These are phyloP conservation scores for Stagonosporopsis tanaceti DNA, from an alignment of 2,329 filamentous ascomycete genomes.

Conservation along the genomic window DNA sequence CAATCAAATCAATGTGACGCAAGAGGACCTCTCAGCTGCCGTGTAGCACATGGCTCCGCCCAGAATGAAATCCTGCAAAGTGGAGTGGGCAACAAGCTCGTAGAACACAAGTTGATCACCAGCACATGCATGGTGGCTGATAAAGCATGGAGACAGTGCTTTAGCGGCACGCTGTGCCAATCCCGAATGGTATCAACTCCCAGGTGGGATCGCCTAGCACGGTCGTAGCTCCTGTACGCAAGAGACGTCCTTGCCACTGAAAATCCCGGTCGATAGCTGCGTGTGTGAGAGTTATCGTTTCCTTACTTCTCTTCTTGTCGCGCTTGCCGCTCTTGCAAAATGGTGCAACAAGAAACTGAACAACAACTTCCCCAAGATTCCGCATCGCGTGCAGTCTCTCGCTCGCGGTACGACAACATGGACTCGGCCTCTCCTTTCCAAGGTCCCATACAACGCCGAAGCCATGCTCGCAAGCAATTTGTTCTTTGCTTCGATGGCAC, in stretches of 20 bases:
- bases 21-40: not conserved
- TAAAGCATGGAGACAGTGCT: not conserved
- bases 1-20: not conserved
- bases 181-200: not conserved
- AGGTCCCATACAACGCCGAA: constrained; percentile 13
- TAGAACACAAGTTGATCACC: not conserved
- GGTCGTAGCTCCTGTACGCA: constrained; percentile 1
- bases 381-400: constrained; percentile 1
- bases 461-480: constrained; percentile 63
- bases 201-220: not conserved
- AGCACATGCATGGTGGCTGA: constrained; percentile 19
- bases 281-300: not conserved
- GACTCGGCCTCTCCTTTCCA: constrained; percentile 2
- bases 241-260: constrained; percentile 5
- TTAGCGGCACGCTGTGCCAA: constrained; percentile 1
- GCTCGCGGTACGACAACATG: constrained; percentile 7
- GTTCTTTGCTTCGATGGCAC: constrained; percentile 59
- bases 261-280: not conserved
- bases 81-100: constrained; percentile 6
- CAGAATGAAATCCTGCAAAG: not conserved
- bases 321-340: constrained; percentile 8
- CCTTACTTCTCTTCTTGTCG: not conserved
- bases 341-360: constrained; percentile 6
- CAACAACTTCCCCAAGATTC: constrained; percentile 2
- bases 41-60: not conserved